A percentile compares a stretch with the other conserved stretches of the same genome.
phyloP scores from a whole-genome alignment of 495 filamentous ascomycete genomes.

The Xylaria castorea region DNA sequence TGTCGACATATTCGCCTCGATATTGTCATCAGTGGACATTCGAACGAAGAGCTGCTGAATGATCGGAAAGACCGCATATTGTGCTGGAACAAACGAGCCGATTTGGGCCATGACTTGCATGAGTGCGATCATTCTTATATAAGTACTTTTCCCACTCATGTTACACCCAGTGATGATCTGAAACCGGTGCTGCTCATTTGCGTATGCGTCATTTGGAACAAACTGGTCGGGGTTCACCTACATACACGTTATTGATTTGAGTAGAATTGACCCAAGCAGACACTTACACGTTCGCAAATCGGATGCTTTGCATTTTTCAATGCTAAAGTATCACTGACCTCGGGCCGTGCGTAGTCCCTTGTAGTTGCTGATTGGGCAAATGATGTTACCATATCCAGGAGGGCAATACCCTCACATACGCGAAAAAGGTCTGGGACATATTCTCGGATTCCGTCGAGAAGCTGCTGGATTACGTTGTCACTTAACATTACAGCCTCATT shows the following conservation, averaged over 20 bases:
- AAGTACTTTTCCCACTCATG: slow-evolving; percentile 98
- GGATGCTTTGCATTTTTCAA: slow-evolving; percentile 86
- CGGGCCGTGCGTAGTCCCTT: slow-evolving; percentile 81
- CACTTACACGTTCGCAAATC: slow-evolving; percentile 74
- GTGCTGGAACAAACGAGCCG: slow-evolving; percentile 88
- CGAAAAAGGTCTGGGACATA: slow-evolving; percentile 76
- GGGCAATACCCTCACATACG: slow-evolving; percentile 83
- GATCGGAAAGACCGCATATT: slow-evolving; percentile 82
- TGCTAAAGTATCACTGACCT: slow-evolving; percentile 74
- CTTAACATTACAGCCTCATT: slow-evolving; percentile 82
- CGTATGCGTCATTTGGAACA: slow-evolving; percentile 89
- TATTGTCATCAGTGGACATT: slow-evolving; percentile 83
- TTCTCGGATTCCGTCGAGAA: slow-evolving; percentile 70
- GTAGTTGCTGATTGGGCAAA: slow-evolving; percentile 81
- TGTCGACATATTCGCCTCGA: slow-evolving; percentile 90
- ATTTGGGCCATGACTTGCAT: slow-evolving; percentile 92
- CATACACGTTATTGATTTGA: slow-evolving; percentile 25
- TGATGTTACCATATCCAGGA: slow-evolving; percentile 88
- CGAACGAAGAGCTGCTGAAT: slow-evolving; percentile 85
- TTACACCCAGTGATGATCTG: slow-evolving; percentile 97
- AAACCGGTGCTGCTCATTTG: slow-evolving; percentile 76
- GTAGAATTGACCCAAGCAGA: neutral
- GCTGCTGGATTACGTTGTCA: slow-evolving; percentile 70
- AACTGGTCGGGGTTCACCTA: slow-evolving; percentile 58
- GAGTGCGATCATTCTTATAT: slow-evolving; percentile 85